phyloP scores from a whole-genome alignment of 2,329 filamentous ascomycete genomes.

The Arachnopeziza araneosa region DNA sequence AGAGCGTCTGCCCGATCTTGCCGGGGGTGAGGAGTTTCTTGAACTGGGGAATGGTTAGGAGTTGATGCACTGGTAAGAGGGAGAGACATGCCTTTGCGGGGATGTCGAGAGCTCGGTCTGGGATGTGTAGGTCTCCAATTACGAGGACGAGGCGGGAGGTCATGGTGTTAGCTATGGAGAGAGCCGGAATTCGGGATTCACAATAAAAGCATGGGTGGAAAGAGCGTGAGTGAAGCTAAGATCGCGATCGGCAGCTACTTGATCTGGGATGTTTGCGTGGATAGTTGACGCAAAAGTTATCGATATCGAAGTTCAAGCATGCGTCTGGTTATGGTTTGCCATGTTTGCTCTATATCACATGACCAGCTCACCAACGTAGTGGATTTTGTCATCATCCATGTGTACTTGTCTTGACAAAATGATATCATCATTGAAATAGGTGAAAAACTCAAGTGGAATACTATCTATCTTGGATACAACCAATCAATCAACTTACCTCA shows the following conservation, averaged over 20 bases:
- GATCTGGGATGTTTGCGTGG: background rate
- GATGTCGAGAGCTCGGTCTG: conserved; percentile 85
- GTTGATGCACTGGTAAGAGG: background rate
- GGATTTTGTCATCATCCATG: background rate
- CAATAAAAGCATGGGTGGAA: background rate
- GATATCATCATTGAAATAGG: too few relatives aligned
- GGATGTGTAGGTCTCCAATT: conserved; percentile 90
- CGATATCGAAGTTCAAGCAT: background rate
- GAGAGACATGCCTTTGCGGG: conserved; percentile 66
- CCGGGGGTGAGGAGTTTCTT: conserved; percentile 79
- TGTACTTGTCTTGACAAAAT: too few relatives aligned
- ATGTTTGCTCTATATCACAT: background rate
- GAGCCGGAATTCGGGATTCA: background rate
- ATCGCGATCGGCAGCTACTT: background rate
- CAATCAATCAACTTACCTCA: too few relatives aligned
- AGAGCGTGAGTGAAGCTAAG: background rate
- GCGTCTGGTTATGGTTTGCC: background rate
- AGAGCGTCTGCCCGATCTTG: conserved; percentile 78
- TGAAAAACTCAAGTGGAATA: too few relatives aligned
- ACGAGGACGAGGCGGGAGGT: conserved; percentile 88
- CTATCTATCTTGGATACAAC: too few relatives aligned
- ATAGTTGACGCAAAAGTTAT: background rate
- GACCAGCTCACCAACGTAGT: background rate
- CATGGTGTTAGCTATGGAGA: conserved; percentile 35
- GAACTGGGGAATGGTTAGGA: conserved; percentile 49